These are phyloP conservation scores for Dillenia turbinata DNA, from an alignment of 164 flowering plant species.

Conservation along the genomic window DNA sequence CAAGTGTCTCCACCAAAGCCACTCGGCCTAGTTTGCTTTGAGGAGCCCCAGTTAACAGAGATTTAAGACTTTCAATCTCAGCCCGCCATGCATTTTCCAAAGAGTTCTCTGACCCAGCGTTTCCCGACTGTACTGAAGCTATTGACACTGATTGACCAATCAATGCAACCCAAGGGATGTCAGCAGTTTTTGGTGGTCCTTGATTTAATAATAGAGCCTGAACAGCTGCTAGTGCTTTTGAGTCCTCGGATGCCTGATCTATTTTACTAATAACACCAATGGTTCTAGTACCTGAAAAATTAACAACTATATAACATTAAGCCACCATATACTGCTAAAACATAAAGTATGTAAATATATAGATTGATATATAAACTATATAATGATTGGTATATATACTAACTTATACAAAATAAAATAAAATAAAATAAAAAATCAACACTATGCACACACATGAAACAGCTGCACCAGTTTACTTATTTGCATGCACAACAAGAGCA, in stretches of 20 bases:
- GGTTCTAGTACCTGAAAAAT: conserved; percentile 77
- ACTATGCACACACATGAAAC: too few species aligned
- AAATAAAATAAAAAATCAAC: not conserved
- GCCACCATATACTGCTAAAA: too few species aligned
- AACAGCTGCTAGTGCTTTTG: conserved; percentile 93
- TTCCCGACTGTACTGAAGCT: conserved; percentile 89
- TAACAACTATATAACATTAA: too few species aligned
- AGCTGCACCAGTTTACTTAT: too few species aligned
- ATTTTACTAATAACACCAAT: conserved; percentile 96
- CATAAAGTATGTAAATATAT: too few species aligned
- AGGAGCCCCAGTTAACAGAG: conserved; percentile 86
- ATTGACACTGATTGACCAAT: conserved; percentile 98
- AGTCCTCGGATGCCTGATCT: conserved; percentile 88
- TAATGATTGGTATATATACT: not conserved
- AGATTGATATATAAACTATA: not conserved
- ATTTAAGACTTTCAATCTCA: conserved; percentile 92
- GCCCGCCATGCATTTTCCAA: conserved; percentile 98
- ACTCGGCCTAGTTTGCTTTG: conserved; percentile 89
- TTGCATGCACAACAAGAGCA: too few species aligned
- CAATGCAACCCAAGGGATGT: conserved; percentile 93
- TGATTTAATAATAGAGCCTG: conserved; percentile 87
- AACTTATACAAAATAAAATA: not conserved
- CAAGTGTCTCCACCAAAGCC: conserved; percentile 88
- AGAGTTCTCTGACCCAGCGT: conserved; percentile 77
- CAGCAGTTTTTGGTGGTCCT: conserved; percentile 91